Percentiles rank a stretch among this genome's conserved stretches.
Conservation (phyloP, 2,329 filamentous ascomycete genomes). For the Colletotrichum abscissum region DNA sequence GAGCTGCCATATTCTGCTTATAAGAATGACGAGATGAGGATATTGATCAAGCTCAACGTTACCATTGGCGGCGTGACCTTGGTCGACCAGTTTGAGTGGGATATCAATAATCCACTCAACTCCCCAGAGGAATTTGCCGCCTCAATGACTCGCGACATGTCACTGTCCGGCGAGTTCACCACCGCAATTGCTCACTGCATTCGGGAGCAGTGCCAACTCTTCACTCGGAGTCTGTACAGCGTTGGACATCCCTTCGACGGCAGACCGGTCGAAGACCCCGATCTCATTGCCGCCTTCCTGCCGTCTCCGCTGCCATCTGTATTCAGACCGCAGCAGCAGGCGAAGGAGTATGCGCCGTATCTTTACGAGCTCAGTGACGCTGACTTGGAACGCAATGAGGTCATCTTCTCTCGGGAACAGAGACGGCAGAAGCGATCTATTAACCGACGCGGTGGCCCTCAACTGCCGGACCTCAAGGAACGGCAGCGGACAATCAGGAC, state of each 20-base stretch:
- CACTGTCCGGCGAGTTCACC: conserved; percentile 93
- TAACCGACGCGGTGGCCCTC: conserved; percentile 91
- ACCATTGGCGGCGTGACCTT: conserved; percentile 95
- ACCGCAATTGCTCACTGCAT: conserved; percentile 99
- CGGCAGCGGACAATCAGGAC: conserved; percentile 93
- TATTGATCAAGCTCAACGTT: conserved; percentile 95
- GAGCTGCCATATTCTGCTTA: conserved; percentile 92
- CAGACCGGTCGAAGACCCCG: conserved; percentile 89
- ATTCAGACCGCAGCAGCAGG: conserved; percentile 90
- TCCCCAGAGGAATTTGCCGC: conserved; percentile 94
- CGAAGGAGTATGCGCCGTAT: conserved; percentile 94
- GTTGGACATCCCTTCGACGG: conserved; percentile 96
- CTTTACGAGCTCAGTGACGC: conserved; percentile 93
- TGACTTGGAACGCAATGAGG: conserved; percentile 89
- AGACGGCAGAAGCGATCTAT: conserved; percentile 94
- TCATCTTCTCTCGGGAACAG: conserved; percentile 93
- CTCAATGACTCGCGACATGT: conserved; percentile 89
- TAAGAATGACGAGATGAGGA: conserved; percentile 99
- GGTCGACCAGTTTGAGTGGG: conserved; percentile 98
- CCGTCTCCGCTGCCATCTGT: conserved; percentile 84
- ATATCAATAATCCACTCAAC: conserved; percentile 94
- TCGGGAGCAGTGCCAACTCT: conserved; percentile 93
- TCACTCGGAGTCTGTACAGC: conserved; percentile 92
- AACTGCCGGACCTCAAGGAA: conserved; percentile 95
- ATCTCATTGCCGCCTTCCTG: conserved; percentile 86